Percentiles rank a stretch among this genome's conserved stretches.
Conservation (phyloP, 345 rosid genomes). For the Bruguiera gymnorhiza region DNA sequence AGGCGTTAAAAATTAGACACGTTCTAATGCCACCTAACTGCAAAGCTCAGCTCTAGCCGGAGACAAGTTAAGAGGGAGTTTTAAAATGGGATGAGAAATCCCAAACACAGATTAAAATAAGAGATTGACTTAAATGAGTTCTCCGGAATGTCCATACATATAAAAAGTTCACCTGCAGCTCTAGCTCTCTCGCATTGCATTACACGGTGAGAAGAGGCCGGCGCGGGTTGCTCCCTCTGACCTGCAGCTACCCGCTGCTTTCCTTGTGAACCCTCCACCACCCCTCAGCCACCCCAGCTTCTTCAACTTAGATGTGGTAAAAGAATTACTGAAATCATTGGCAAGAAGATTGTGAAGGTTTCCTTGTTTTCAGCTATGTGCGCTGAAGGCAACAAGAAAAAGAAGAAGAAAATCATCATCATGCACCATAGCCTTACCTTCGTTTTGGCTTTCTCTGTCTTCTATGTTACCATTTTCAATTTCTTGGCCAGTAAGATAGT, state of each 20-base stretch:
- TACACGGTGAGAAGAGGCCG: slow-evolving; percentile 32
- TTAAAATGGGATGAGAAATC: neutral
- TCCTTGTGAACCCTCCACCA: slow-evolving; percentile 30
- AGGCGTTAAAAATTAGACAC: neutral
- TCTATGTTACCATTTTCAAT: slow-evolving; percentile 26
- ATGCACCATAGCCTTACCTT: slow-evolving; percentile 21
- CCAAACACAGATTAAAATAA: neutral
- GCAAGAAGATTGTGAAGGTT: neutral
- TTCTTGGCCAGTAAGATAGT: slow-evolving; percentile 46
- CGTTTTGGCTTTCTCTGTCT: slow-evolving; percentile 18
- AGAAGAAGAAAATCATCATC: neutral
- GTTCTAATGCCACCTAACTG: too few relatives aligned
- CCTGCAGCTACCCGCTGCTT: slow-evolving; percentile 16
- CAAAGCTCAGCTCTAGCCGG: neutral
- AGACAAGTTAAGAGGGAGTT: neutral
- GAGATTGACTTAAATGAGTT: too few relatives aligned
- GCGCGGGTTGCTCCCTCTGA: neutral
- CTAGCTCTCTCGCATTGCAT: neutral
- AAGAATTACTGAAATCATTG: neutral
- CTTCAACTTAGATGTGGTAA: neutral
- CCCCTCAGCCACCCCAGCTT: neutral
- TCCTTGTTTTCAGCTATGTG: neutral
- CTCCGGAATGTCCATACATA: neutral
- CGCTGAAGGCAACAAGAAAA: neutral
- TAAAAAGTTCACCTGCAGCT: slow-evolving; percentile 17